Conservation (phyloP, 1,139 yeast species). For the Yamadazyma epiphylla region DNA sequence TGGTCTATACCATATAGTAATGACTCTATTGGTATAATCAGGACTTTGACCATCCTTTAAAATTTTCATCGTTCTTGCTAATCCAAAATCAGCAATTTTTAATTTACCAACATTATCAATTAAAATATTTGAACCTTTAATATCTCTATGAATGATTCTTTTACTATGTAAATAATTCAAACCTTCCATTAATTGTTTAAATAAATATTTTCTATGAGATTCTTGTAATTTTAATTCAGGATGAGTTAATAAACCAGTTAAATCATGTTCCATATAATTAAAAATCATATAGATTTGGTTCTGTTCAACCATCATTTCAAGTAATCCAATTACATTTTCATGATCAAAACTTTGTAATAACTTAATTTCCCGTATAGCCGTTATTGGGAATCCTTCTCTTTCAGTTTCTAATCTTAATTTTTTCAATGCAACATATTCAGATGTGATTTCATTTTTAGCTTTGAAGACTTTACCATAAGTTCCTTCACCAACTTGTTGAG, state of each 20-base stretch:
- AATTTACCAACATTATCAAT: constrained; percentile 68
- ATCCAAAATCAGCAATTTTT: constrained; percentile 91
- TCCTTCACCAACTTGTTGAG: constrained; percentile 50
- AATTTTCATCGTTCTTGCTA: constrained; percentile 76
- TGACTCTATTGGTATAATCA: constrained; percentile 89
- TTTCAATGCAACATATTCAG: constrained; percentile 76
- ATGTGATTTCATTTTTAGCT: constrained; percentile 66
- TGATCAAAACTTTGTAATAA: constrained; percentile 85
- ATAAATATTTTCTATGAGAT: constrained; percentile 72
- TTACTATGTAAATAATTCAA: constrained; percentile 75
- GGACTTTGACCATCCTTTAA: constrained; percentile 50
- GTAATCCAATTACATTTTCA: constrained; percentile 71
- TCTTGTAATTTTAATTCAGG: constrained; percentile 61
- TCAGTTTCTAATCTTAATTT: constrained; percentile 80
- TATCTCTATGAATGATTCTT: constrained; percentile 85
- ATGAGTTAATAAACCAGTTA: constrained; percentile 82
- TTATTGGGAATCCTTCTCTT: constrained; percentile 93
- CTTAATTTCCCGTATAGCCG: constrained; percentile 90
- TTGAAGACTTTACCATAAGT: constrained; percentile 48
- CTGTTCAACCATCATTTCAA: constrained; percentile 87
- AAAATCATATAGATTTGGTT: constrained; percentile 84
- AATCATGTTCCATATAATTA: constrained; percentile 90
- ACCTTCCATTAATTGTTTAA: constrained; percentile 76
- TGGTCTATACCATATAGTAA: constrained; percentile 95
- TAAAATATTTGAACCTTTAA: constrained; percentile 88